These are phyloP conservation scores for Salix exigua DNA, from an alignment of 345 rosid species.

Conservation along the genomic window DNA sequence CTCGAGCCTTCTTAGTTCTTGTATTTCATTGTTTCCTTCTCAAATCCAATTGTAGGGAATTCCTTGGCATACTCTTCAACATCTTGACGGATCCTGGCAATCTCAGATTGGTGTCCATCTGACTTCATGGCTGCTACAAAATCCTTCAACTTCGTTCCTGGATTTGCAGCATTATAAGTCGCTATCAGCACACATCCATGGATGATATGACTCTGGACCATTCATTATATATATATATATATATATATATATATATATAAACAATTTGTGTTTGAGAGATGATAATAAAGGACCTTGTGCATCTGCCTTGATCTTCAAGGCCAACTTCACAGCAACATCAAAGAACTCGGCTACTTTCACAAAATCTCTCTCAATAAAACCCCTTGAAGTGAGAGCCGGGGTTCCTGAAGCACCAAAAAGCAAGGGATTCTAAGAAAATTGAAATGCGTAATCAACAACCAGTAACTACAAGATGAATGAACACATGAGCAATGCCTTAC, in stretches of 20 bases:
- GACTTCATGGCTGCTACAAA: conserved; percentile 71
- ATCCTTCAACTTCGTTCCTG: conserved; percentile 85
- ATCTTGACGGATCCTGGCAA: conserved; percentile 54
- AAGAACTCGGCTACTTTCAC: conserved; percentile 85
- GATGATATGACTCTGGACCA: not conserved
- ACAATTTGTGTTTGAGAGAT: not conserved
- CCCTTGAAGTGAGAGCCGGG: conserved; percentile 96
- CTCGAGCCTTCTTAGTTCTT: conserved; percentile 44
- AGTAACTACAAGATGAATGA: conserved; percentile 6
- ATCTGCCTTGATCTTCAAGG: conserved; percentile 72
- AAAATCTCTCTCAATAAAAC: conserved; percentile 84
- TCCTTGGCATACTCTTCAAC: conserved; percentile 81
- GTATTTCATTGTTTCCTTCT: conserved; percentile 85
- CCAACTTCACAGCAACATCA: conserved; percentile 74
- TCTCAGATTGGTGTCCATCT: conserved; percentile 54
- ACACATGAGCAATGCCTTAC: conserved; percentile 34
- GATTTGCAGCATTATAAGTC: not conserved
- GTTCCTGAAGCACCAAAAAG: conserved; percentile 54
- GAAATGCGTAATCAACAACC: not conserved
- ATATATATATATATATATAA: not conserved
- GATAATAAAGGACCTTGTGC: conserved; percentile 46
- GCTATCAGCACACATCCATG: not conserved
- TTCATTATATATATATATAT: not conserved
- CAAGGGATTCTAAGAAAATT: not conserved
- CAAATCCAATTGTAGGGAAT: conserved; percentile 86